Evolutionary conservation across 2,329 filamentous ascomycete genomes (phyloP).

Genomic region (Verticillium albo-atrum): DNA sequence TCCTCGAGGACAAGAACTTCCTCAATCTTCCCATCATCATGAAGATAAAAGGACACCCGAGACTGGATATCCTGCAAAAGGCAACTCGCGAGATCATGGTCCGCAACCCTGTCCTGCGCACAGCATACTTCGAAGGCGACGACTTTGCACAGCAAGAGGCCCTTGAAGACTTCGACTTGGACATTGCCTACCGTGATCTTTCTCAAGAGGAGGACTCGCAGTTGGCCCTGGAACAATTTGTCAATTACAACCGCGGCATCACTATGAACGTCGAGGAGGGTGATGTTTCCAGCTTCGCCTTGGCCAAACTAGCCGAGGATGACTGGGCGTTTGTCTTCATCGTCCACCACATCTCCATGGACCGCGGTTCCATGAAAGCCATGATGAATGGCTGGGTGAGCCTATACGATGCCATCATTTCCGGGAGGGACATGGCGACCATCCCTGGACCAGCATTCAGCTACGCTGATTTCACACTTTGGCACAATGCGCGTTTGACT

Average conservation of each 20-base stretch:
- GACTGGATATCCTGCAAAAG: constrained; percentile 11
- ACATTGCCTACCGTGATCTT: constrained; percentile 14
- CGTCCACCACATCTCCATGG: constrained; percentile 18
- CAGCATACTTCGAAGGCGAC: constrained; percentile 17
- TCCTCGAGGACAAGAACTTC: constrained; percentile 17
- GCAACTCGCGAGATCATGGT: constrained; percentile 15
- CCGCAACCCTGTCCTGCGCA: constrained; percentile 16
- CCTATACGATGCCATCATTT: constrained; percentile 15
- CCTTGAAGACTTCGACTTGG: constrained; percentile 15
- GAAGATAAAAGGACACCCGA: constrained; percentile 16
- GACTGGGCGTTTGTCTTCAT: constrained; percentile 16
- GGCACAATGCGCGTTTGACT: constrained; percentile 18
- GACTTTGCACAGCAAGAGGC: constrained; percentile 16
- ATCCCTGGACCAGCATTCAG: constrained; percentile 16
- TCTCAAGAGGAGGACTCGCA: constrained; percentile 9
- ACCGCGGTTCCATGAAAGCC: constrained; percentile 14
- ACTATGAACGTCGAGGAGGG: constrained; percentile 18
- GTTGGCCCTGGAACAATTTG: constrained; percentile 9
- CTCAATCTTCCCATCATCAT: constrained; percentile 18
- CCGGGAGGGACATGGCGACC: constrained; percentile 13
- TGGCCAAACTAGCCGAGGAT: constrained; percentile 15
- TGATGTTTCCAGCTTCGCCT: constrained; percentile 13
- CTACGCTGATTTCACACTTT: constrained; percentile 19
- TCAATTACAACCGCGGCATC: constrained; percentile 15
- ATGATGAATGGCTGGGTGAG: constrained; percentile 18